A percentile compares a stretch with the other conserved stretches of the same genome.
These are phyloP conservation scores for Pulveroboletus sp. DNA, from an alignment of 768 basidiomycete species.

Conservation along the genomic window DNA sequence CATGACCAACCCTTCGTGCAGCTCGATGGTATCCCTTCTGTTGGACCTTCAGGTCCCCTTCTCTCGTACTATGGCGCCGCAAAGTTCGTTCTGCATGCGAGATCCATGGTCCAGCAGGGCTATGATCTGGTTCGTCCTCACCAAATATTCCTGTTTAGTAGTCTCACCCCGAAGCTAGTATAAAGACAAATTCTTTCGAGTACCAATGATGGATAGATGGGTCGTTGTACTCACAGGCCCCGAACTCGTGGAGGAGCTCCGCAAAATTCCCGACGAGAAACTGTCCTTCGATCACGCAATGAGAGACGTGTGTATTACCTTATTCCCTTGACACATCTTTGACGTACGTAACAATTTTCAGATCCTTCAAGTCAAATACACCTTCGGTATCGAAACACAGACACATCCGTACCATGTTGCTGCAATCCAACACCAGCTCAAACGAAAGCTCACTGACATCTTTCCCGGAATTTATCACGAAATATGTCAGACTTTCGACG, in stretches of 20 bases:
- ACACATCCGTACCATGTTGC: slow-evolving; percentile 36
- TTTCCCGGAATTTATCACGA: slow-evolving; percentile 36
- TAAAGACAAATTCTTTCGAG: slow-evolving; percentile 40
- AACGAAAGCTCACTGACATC: slow-evolving; percentile 30
- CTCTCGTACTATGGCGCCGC: slow-evolving; percentile 32
- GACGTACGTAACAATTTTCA: slow-evolving; percentile 20
- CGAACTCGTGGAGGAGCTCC: slow-evolving; percentile 47
- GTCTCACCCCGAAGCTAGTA: slow-evolving; percentile 23
- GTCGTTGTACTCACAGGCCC: slow-evolving; percentile 41
- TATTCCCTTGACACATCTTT: slow-evolving; percentile 5
- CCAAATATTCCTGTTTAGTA: background rate
- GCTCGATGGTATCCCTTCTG: slow-evolving; percentile 33
- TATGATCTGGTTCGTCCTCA: slow-evolving; percentile 30
- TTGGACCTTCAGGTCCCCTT: slow-evolving; percentile 34
- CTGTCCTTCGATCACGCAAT: slow-evolving; percentile 41
- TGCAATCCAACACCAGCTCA: slow-evolving; percentile 32
- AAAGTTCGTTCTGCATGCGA: slow-evolving; percentile 31
- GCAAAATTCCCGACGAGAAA: slow-evolving; percentile 45
- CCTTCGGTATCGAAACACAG: slow-evolving; percentile 33
- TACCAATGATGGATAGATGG: slow-evolving; percentile 45
- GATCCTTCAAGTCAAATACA: slow-evolving; percentile 39
- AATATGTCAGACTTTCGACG: slow-evolving; percentile 29
- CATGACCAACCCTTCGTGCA: slow-evolving; percentile 10
- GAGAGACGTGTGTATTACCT: slow-evolving; percentile 33
- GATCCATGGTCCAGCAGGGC: slow-evolving; percentile 34